Evolutionary conservation across 768 basidiomycete genomes (phyloP), one percentile per base, ranked within the genome.

Genomic region (Inosperma sp.): DNA sequence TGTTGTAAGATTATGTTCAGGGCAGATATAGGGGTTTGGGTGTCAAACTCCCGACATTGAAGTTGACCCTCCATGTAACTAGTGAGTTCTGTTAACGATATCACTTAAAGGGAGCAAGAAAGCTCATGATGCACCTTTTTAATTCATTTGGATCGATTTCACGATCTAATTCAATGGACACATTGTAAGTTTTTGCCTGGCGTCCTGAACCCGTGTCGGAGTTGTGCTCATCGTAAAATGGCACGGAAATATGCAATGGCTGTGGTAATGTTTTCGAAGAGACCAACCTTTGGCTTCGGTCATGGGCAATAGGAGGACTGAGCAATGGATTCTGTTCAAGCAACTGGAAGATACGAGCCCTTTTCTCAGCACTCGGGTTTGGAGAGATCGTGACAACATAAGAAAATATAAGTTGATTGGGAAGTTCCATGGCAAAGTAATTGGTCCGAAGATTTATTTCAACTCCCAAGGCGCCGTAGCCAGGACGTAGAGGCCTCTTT

Each of bases 1-100:
- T 76, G 71, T 57, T 80, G 76, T 16, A 83, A 52, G 31, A 84
- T 65, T 23, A 84, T 71, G 54, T 86, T 84, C 25, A 83, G 62
- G 5, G 81, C 81, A 3, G 81, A 77, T 4, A 80, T 59, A 16
- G 77, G 45, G 0, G 82, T 81, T 21, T 68, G 63, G 1, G 74
- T 64, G 33, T 85, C 79, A 26, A 75, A 72, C 47, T 72, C 65
- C n/a, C 70, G 68, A 51, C 68, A 69, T n/a, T 69, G 62, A 3
- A 71, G 62, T 7, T 68, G 57, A 1, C 83, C 86, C 2, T 65
- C 63, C 50, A 81, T 69, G 56, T 78, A 80, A 21, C 85, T 87
- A 41, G 17, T 33, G n/a, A n/a, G n/a, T n/a, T n/a, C n/a, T n/a
- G n/a, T n/a, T n/a, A n/a, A n/a, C 3, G 5, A 23, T 30, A 31